Evolutionary conservation across 495 filamentous ascomycete species (phyloP), one percentile per base, ranked within the genome.

Genomic region (Cenococcum geophilum): DNA sequence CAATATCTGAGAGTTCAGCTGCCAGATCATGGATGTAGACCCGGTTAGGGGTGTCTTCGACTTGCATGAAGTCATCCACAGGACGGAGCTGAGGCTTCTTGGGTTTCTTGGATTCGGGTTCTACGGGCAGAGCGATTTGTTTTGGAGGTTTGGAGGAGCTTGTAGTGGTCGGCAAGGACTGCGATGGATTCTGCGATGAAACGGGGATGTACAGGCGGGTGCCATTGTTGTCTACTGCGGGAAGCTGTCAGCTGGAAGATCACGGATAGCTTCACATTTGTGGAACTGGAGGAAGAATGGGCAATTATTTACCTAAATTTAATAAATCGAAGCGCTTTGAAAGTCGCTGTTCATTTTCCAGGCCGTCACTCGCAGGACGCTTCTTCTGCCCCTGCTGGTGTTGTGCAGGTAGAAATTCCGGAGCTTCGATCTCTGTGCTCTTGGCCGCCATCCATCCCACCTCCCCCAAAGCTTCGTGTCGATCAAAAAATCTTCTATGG

Each of bases 21-120:
- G 95, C 93, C 23, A 98, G 77, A 71, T 93, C 83, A 77, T 92
- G 82, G 70, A 98, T 91, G 77, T 91, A 98, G 55, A 96, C 82
- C 59, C 85, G 89, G 73, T 92, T 77, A 64, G 86, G 86, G 18
- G 91, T 86, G 72, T 96, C 86, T 76, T 98, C 93, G 55, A 97
- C 74, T 54, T 89, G 80, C 93, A 98, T 95, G 37, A 72, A 63
- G 65, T 92, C 86, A 60, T 79, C 74, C n/a, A 73, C 71, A 49
- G 63, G 3, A 6, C 40, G 40, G 11, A 10, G 40, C 12, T 45
- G 40, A 45, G 40, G 57, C 36, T 25, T 43, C 18, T 56, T 9
- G n/a, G 36, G 18, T 27, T 49, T 50, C 16, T 12, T 36, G 57
- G 42, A 21, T 35, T 56, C 23, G 65, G 21, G 34, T 43, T 6